Conservation (phyloP, 148 eudicot species). For the Arctostaphylos glauca region DNA sequence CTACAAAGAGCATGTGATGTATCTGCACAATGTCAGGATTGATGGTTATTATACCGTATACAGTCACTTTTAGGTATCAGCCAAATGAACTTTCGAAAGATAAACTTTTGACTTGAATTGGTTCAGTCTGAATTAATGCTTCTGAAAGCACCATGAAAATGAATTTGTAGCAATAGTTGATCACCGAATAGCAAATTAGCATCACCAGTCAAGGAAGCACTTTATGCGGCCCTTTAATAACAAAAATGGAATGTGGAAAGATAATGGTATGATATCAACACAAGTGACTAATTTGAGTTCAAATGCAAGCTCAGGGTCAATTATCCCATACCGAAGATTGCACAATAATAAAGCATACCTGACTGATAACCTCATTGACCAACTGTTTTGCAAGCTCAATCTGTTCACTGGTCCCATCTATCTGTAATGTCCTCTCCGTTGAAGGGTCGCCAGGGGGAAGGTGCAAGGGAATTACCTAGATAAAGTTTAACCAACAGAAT, state of each 20-base stretch:
- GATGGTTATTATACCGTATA: background rate
- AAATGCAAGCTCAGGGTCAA: conserved; percentile 1
- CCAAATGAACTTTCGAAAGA: background rate
- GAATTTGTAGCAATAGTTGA: background rate
- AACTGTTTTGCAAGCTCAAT: conserved; percentile 84
- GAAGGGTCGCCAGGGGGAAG: conserved; percentile 86
- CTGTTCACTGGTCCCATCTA: conserved; percentile 87
- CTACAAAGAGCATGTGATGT: background rate
- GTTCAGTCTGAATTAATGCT: background rate
- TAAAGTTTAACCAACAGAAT: background rate
- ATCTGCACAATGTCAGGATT: background rate
- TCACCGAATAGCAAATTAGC: background rate
- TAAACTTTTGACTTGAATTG: background rate
- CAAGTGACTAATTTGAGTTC: background rate
- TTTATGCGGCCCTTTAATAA: background rate
- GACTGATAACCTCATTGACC: conserved; percentile 84
- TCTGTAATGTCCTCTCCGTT: conserved; percentile 84
- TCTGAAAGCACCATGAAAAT: background rate
- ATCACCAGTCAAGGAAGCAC: background rate
- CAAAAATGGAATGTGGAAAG: background rate
- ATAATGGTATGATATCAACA: background rate
- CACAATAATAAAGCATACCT: conserved; percentile 55
- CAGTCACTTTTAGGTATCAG: background rate
- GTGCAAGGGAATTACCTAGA: conserved; percentile 91
- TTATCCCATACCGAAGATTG: background rate